A percentile compares a stretch with the other conserved stretches of the same genome.
Conservation (phyloP, 768 basidiomycete species). For the Auriscalpium microsporum region DNA sequence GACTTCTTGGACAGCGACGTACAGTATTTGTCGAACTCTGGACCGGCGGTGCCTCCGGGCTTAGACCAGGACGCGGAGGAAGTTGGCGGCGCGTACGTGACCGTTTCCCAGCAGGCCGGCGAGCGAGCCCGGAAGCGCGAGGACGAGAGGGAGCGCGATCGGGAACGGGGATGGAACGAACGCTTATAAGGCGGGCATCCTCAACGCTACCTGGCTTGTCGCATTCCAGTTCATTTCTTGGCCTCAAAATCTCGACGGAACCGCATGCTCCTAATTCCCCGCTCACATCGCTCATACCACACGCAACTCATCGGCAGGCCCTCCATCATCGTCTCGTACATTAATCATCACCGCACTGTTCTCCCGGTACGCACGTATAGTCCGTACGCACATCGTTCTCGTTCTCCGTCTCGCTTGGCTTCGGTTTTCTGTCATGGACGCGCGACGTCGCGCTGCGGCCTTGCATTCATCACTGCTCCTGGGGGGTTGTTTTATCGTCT, state of each 20-base stretch:
- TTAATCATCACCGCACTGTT: neutral
- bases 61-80: conserved; percentile 50
- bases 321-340: neutral
- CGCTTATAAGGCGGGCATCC: neutral
- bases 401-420: neutral
- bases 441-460: neutral
- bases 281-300: neutral
- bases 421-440: neutral
- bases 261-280: neutral
- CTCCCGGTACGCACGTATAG: neutral
- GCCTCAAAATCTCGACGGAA: neutral
- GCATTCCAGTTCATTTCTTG: neutral
- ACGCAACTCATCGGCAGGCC: neutral
- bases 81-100: conserved; percentile 78
- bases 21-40: conserved; percentile 13
- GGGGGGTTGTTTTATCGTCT: neutral
- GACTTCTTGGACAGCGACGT: conserved; percentile 55
- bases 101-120: conserved; percentile 72
- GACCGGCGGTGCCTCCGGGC: conserved; percentile 63
- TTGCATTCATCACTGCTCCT: neutral
- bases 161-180: conserved; percentile 7
- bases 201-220: neutral
- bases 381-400: neutral
- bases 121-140: conserved; percentile 32
- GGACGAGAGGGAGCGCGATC: conserved; percentile 7